Evolutionary conservation across 2,329 filamentous ascomycete species (phyloP).

Genomic region (Arthrobotrys sphaeroides): DNA sequence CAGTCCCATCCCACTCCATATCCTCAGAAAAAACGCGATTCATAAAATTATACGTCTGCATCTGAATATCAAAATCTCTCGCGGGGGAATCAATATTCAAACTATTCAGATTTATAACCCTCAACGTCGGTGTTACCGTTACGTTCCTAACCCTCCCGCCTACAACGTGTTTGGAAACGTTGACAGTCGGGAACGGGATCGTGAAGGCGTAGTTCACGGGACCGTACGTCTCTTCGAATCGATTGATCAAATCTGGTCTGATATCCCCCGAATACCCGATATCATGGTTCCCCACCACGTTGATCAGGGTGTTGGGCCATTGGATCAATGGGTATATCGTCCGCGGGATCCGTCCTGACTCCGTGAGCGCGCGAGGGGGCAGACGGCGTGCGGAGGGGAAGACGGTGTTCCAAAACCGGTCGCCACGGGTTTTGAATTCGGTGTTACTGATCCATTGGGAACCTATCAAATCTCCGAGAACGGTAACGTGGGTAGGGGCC

Average conservation of each 20-base stretch:
- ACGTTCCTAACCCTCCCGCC: slow-evolving; percentile 57
- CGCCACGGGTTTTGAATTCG: slow-evolving; percentile 79
- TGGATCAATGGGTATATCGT: slow-evolving; percentile 62
- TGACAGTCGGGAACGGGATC: slow-evolving; percentile 70
- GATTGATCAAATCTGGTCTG: slow-evolving; percentile 74
- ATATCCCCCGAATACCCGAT: slow-evolving; percentile 95
- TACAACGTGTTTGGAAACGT: slow-evolving; percentile 54
- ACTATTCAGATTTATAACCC: slow-evolving; percentile 86
- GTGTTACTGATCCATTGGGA: slow-evolving; percentile 92
- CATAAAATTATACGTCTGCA: slow-evolving; percentile 79
- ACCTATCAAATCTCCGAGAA: slow-evolving; percentile 89
- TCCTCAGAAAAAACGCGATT: slow-evolving; percentile 63
- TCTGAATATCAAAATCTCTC: slow-evolving; percentile 72
- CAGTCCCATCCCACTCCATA: slow-evolving; percentile 51
- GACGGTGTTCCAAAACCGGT: slow-evolving; percentile 81
- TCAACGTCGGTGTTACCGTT: slow-evolving; percentile 70
- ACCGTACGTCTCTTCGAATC: slow-evolving; percentile 87
- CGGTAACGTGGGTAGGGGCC: slow-evolving; percentile 82
- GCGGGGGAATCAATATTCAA: slow-evolving; percentile 93
- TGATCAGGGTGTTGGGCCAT: slow-evolving; percentile 84
- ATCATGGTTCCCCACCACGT: slow-evolving; percentile 94
- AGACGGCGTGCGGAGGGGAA: slow-evolving; percentile 76
- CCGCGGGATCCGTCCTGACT: slow-evolving; percentile 55
- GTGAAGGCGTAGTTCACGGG: slow-evolving; percentile 89
- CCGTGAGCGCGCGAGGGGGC: slow-evolving; percentile 62